Evolutionary conservation across 345 rosid species (phyloP), one percentile per base, ranked within the genome.

Genomic region (Fremontodendron californicum): DNA sequence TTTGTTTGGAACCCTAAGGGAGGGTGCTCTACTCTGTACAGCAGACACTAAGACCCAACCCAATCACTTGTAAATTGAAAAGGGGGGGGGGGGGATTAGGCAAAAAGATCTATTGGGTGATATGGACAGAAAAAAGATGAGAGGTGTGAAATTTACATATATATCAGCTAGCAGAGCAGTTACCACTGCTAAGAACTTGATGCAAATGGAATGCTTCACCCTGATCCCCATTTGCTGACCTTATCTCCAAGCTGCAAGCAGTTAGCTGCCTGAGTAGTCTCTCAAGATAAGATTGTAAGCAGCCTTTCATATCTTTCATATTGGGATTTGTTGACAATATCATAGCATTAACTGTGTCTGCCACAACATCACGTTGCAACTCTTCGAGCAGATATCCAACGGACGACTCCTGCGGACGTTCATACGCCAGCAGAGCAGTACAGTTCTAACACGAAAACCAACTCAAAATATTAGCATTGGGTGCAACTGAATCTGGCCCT

Each of bases 131-230:
- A 25, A 46, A 48, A 18, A 4, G 27, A 19, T 9, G 16, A 15
- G 21, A 9, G 13, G 18, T n/a, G 25, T 40, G 33, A 52, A 35
- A 23, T 74, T 74, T 73, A 54, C 49, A 73, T 42, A 45, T 78
- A n/a, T n/a, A 79, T 69, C 42, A 10, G 76, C 78, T 80, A 82
- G 75, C 81, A 78, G 73, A 78, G 84, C 52, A 78, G 82, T 67
- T 77, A 69, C 78, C 75, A 69, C 74, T 67, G 80, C 79, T 81
- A 71, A 93, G 89, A 37, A 84, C 88, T 45, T 77, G 80, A 73
- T 82, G 89, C 77, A 94, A 90, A 78, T 78, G 86, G 84, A 94
- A 93, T 54, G 87, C 84, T 83, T 94, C 97, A n/a, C 98, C 98
- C 76, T 94, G 91, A 78, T 87, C 87, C 21, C 95, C 98, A 66